Evolutionary conservation across 2,329 filamentous ascomycete species (phyloP), one percentile per base, ranked within the genome.

Genomic region (Aspergillus chevalieri): DNA sequence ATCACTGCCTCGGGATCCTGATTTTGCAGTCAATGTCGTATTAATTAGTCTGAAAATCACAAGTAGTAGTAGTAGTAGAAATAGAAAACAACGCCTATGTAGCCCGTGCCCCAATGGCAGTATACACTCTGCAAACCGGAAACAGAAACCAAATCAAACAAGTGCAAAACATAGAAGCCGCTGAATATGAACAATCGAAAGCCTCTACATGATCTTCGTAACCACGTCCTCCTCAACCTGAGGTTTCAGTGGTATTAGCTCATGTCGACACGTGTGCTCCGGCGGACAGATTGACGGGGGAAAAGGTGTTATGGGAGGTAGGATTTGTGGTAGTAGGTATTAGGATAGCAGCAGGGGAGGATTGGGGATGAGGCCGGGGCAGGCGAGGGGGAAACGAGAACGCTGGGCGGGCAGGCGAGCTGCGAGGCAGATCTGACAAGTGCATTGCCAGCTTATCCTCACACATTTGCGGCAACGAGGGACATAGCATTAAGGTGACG

Each of bases 201-300:
- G 30, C 21, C 24, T 61, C 71, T 85, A 91, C 86, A 91, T 90
- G 75, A 95, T 88, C 75, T 88, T 92, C 64, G 87, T 90, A 71
- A 91, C 83, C 75, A 77, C 73, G 63, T 91, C 87, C 76, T 91
- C 87, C 78, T 92, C 87, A 74, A 89, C 86, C 87, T 92, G 82
- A 71, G 68, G 65, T 58, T 56, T 5, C 17, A 38, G 17, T 41
- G 38, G 60, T 57, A 69, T 76, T 74, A 75, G 73, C 68, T 41
- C 38, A 41, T 41, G 17, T 41, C 3, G 38, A 19, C 17, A 30
- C 26, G 26, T 28, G 7, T 30, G 9, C 26, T 12, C 10, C 38
- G 19, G 34, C n/a, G n/a, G 34, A 17, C 34, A 15, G n/a, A 30
- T 30, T 30, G 26, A 10, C 26, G 12, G 26, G 5, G 4, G 26